Conservation (phyloP, 2,329 filamentous ascomycete species). For the Magnaporthiopsis incrustans region DNA sequence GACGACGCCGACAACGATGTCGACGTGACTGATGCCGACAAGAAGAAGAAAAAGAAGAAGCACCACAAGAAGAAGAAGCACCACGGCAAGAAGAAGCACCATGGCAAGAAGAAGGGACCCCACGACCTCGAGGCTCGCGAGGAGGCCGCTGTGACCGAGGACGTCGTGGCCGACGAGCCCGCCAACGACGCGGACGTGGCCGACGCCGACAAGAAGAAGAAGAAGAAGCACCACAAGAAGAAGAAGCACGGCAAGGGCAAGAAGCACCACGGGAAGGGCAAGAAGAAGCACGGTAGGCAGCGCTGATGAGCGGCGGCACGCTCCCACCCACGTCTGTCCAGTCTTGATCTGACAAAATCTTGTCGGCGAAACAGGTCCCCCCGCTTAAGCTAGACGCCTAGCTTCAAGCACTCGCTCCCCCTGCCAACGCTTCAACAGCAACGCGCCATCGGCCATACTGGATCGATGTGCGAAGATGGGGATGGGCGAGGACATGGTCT, state of each 20-base stretch:
- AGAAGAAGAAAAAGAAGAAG: conserved; percentile 1
- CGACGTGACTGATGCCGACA: background rate
- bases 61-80: conserved; percentile 1
- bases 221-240: conserved; percentile 1
- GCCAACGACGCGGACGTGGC: background rate
- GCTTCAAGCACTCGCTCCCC: background rate
- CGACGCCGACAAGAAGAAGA: conserved; percentile 5
- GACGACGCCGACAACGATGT: background rate
- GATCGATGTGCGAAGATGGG: too few relatives aligned
- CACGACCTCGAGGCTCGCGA: background rate
- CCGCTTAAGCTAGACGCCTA: background rate
- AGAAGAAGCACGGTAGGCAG: background rate
- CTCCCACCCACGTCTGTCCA: too few relatives aligned
- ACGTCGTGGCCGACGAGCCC: background rate
- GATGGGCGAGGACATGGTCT: too few relatives aligned
- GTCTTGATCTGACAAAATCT: background rate
- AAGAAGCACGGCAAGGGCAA: background rate
- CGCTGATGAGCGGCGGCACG: too few relatives aligned
- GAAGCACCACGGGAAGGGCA: background rate
- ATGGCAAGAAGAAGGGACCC: background rate
- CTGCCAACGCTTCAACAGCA: background rate
- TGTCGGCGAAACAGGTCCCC: background rate
- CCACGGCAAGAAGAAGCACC: background rate
- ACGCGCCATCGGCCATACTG: background rate
- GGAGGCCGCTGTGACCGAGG: background rate